A percentile compares a stretch with the other conserved stretches of the same genome.
phyloP scores from a whole-genome alignment of 805 yeast species.

The Lachancea waltii region DNA sequence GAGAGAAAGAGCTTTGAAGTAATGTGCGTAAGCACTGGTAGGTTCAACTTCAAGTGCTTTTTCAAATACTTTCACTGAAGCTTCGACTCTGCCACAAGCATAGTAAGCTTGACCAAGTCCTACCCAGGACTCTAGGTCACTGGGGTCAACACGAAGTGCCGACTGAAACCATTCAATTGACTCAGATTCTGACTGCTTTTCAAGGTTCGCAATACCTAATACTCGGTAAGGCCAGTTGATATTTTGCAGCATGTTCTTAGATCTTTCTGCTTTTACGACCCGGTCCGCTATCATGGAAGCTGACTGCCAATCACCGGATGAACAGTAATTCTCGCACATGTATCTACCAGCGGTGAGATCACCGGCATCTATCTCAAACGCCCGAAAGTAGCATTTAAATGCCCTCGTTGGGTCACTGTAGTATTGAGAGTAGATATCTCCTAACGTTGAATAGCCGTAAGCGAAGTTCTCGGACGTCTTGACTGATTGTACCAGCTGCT shows the following conservation, averaged over 20 bases:
- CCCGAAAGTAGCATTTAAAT: constrained; percentile 78
- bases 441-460: constrained; percentile 76
- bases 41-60: constrained; percentile 53
- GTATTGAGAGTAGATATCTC: constrained; percentile 57
- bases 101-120: constrained; percentile 96
- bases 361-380: constrained; percentile 77
- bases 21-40: constrained; percentile 53
- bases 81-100: constrained; percentile 77
- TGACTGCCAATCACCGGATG: constrained; percentile 69
- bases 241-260: constrained; percentile 42
- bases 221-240: constrained; percentile 85
- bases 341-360: constrained; percentile 70
- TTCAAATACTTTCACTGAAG: constrained; percentile 75
- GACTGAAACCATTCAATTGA: constrained; percentile 89
- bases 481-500: constrained; percentile 52
- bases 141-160: constrained; percentile 61
- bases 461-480: constrained; percentile 61
- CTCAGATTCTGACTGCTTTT: constrained; percentile 60
- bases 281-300: constrained; percentile 69
- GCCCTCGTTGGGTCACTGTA: constrained; percentile 62
- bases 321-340: constrained; percentile 64
- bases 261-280: constrained; percentile 56
- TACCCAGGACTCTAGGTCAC: constrained; percentile 78
- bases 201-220: constrained; percentile 71
- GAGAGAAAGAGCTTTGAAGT: constrained; percentile 60